Evolutionary conservation across 2,329 filamentous ascomycete species (phyloP), one percentile per base, ranked within the genome.

Genomic region (Hypoxylon sp.): DNA sequence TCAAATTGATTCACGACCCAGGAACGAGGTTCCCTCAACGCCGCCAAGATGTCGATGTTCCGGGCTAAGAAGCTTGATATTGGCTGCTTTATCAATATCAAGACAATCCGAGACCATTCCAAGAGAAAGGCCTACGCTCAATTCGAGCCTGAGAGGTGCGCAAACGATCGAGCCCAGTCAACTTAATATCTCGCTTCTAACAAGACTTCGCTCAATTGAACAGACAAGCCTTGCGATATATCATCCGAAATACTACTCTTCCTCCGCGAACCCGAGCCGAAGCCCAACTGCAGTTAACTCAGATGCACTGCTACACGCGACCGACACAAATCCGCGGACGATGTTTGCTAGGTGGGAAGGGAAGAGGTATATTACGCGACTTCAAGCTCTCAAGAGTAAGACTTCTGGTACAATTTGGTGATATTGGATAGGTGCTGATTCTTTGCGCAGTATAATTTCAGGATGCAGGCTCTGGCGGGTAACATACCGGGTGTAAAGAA

Each of bases 251-350:
- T 81, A 96, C 93, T 32, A 91, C 90, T 0, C 90, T 99, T 2
- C 89, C 94, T 1, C 85, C 90, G 61, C 89, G 94, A 76, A 90
- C 92, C 56, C 92, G 97, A 76, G 93, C 93, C 68, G 92, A 97
- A 79, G 96, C 96, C 45, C 95, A 98, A 84, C 88, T 99, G 62
- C 91, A 98, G 82, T 86, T 99, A 72, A 89, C 91, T 2, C 91
- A 97, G 82, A 98, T 98, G 95, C 94, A 98, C 84, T 90, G 89
- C 84, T 98, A 98, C 82, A 98, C 96, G 36, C 88, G 94, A 67
- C 89, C 93, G 64, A 97, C 95, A 53, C 94, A 98, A 85, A 94
- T 99, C 80, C 90, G 91, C 80, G 98, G 98, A 82, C 86, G 96
- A 73, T 99, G 96, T 83, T 91, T 97, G 58, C 87, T 95, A 79